These are phyloP conservation scores for Xylariaceae sp. DNA, from an alignment of 2,329 filamentous ascomycete species.

Conservation along the genomic window DNA sequence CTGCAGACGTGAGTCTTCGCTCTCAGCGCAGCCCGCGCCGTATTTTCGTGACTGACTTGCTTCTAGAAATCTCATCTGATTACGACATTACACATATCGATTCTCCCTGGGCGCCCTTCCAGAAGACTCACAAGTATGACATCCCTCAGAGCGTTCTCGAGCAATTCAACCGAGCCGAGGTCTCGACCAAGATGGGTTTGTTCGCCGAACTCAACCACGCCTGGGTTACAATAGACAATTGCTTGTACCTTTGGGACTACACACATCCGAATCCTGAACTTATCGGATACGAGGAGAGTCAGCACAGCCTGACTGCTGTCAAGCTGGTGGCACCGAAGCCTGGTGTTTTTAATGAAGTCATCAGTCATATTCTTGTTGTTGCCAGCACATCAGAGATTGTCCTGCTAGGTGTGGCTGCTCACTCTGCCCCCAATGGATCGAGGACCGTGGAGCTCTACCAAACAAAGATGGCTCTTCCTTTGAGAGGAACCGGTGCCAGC, in stretches of 20 bases:
- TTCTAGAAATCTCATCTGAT: conserved; percentile 78
- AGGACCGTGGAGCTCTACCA: conserved; percentile 78
- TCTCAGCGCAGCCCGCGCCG: neutral
- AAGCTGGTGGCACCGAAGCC: conserved; percentile 80
- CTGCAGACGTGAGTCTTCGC: conserved; percentile 69
- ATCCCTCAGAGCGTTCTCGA: conserved; percentile 92
- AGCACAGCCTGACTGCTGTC: conserved; percentile 85
- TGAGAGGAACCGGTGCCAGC: conserved; percentile 73
- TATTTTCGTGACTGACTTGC: conserved; percentile 29
- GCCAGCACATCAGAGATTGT: conserved; percentile 83
- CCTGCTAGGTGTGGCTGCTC: conserved; percentile 77
- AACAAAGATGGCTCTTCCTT: conserved; percentile 78
- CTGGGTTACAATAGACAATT: conserved; percentile 94
- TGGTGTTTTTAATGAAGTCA: conserved; percentile 82
- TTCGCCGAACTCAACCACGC: conserved; percentile 94
- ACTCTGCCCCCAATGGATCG: conserved; percentile 64
- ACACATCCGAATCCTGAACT: conserved; percentile 87
- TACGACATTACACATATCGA: conserved; percentile 74
- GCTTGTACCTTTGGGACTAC: conserved; percentile 96
- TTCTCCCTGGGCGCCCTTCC: conserved; percentile 81
- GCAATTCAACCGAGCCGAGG: conserved; percentile 83
- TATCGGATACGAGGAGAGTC: conserved; percentile 87
- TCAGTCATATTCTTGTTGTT: conserved; percentile 85
- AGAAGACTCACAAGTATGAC: conserved; percentile 80
- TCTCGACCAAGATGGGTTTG: conserved; percentile 90